Percentiles rank a stretch among this genome's conserved stretches.
These are phyloP conservation scores for Lactarius hatsudake DNA, from an alignment of 768 basidiomycete species.

Conservation along the genomic window DNA sequence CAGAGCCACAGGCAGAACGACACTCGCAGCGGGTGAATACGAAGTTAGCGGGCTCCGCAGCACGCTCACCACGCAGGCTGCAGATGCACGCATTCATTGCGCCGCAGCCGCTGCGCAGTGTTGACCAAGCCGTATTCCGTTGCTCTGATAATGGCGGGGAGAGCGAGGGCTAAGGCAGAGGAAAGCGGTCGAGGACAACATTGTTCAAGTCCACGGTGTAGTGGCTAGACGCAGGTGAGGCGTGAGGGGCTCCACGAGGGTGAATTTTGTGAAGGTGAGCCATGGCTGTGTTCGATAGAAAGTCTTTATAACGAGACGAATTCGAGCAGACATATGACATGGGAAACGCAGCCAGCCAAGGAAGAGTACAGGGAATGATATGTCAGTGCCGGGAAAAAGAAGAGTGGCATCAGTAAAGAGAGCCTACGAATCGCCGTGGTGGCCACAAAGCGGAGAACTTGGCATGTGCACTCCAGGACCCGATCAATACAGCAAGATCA, in stretches of 20 bases:
- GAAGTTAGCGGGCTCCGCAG: slow-evolving; percentile 3
- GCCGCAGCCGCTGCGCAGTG: slow-evolving; percentile 4
- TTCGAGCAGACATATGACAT: not conserved
- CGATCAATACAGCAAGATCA: not conserved
- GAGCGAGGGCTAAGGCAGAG: not conserved
- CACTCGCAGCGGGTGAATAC: slow-evolving; percentile 8
- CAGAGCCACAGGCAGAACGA: not conserved
- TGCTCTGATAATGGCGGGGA: slow-evolving; percentile 10
- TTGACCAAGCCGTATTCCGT: slow-evolving; percentile 21
- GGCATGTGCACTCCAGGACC: not conserved
- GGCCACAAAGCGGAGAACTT: not conserved
- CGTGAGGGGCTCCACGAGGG: not conserved
- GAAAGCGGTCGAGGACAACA: not conserved
- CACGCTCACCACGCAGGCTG: not conserved
- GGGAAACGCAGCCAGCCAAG: not conserved
- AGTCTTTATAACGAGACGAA: not conserved
- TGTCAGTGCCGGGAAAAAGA: not conserved
- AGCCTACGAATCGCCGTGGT: not conserved
- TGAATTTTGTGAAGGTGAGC: not conserved
- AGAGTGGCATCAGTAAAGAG: not conserved
- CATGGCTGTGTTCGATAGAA: not conserved
- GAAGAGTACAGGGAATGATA: not conserved
- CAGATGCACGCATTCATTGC: slow-evolving; percentile 4
- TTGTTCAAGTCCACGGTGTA: not conserved
- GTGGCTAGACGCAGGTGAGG: not conserved